Evolutionary conservation across 768 basidiomycete species (phyloP), one percentile per base, ranked within the genome.

Genomic region (Nidularia pulvinata): DNA sequence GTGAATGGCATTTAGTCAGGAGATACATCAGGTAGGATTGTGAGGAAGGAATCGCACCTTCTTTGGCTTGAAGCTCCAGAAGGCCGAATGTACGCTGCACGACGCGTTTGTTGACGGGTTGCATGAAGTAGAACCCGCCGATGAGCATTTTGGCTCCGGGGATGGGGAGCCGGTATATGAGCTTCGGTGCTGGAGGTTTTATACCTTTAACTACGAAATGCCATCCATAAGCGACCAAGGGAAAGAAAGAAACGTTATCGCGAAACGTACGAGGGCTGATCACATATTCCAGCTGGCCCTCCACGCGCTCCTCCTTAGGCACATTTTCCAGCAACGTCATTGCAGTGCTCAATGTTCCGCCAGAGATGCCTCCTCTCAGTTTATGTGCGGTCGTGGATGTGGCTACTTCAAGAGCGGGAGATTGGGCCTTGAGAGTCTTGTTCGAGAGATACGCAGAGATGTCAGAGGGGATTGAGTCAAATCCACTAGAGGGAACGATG

Each of bases 381-480:
- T 60, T 57, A 57, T 80, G 82, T 11, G 82, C 82, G 0, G 83
- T 81, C 2, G 78, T 76, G 2, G 91, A 91, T 1, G 73, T 64
- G 6, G 79, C 83, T 62, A 73, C 4, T 63, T 46, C 11, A 50
- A 50, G 37, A 10, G 33, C 6, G 39, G 16, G 36, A 19, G 55
- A 30, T 1, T 63, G 63, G 7, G 72, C 62, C 65, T 87, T 86
- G 50, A 95, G 78, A 0, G 85, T 85, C 59, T 81, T 84, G 54
- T 86, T 86, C 14, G 89, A 80, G 46, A 92, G 70, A 68, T 84
- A 87, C 0, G 84, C 81, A 9, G 81, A 68, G 44, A 89, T 65
- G 63, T 97, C 93, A 3, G 86, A 83, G 3, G 91, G 91, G 32
- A 92, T 61, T 1, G 89, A 92, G 65, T 93, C 91, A 55, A 90